Percentiles rank a stretch among this genome's conserved stretches.
Conservation (phyloP, 257 asterid species). For the Eustoma russellianum region DNA sequence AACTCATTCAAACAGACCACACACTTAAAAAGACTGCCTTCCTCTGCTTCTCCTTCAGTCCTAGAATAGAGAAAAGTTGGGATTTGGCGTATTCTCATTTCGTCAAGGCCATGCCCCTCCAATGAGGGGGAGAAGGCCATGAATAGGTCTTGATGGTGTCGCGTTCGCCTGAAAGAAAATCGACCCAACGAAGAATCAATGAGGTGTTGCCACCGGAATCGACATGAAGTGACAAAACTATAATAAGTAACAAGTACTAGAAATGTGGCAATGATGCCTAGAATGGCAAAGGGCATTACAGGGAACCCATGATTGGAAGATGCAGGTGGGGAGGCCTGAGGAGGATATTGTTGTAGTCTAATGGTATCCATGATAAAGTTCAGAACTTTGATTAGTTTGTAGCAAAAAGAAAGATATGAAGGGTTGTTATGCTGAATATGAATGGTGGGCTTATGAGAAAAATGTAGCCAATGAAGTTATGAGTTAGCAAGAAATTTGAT, state of each 20-base stretch:
- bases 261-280: conserved; percentile 61
- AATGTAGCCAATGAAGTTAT: conserved; percentile 8
- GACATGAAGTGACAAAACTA: conserved; percentile 57
- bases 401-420: conserved; percentile 7
- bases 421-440: not conserved
- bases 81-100: conserved; percentile 45
- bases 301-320: conserved; percentile 49
- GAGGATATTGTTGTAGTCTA: not conserved
- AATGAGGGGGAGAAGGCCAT: conserved; percentile 40
- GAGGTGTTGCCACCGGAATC: conserved; percentile 53
- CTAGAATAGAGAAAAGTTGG: conserved; percentile 51
- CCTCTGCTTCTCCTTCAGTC: conserved; percentile 13
- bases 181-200: conserved; percentile 23
- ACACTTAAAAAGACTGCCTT: conserved; percentile 32
- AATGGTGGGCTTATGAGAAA: not conserved
- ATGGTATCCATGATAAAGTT: conserved; percentile 19
- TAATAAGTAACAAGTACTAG: conserved; percentile 59
- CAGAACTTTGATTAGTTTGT: conserved; percentile 9
- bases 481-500: not conserved
- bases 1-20: conserved; percentile 70
- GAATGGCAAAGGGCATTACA: conserved; percentile 49
- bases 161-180: conserved; percentile 24
- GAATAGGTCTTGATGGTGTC: conserved; percentile 23
- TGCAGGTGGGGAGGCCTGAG: conserved; percentile 24
- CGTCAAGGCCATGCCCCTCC: conserved; percentile 61